Evolutionary conservation across 352 stramenopile species (phyloP), one percentile per base, ranked within the genome.

Genomic region (Thalassiosira sp.): DNA sequence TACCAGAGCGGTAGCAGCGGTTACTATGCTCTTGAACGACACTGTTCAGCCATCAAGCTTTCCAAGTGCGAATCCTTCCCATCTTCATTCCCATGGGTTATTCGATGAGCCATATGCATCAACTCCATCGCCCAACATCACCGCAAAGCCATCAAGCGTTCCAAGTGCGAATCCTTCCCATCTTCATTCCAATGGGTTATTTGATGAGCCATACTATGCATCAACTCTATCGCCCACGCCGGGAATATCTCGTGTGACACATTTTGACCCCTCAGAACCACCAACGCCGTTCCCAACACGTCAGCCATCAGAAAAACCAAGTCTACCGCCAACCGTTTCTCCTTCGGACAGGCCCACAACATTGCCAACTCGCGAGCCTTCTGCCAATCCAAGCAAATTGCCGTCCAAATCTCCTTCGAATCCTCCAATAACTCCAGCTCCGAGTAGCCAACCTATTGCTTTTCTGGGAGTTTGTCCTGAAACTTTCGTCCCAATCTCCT

Each of bases 401-500:
- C n/a, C n/a, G n/a, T n/a, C n/a, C n/a, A n/a, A n/a, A n/a, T 16
- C 20, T 43, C 57, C 59, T 6, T 58, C 59, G 15, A 54, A 15
- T 37, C 16, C 16, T 8, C 57, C 57, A n/a, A 20, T 22, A 25
- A 46, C 58, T 15, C 16, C 24, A 13, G 8, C 13, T 22, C 18
- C 56, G 7, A 45, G 5, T 10, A 10, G 31, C 31, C 31, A 40
- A 10, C 61, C 62, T 15, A 35, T 52, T n/a, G 3, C 18, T 8
- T 72, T 53, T 25, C 35, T 72, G 35, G 61, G 61, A 33, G 61
- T 11, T 11, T 71, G 61, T 31, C 61, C 61, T 22, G 20, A 16
- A 24, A 6, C 25, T 2, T 71, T 62, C 31, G 16, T 24, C 10
- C 45, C 33, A 13, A 18, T 71, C 27, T 27, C 25, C 2, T 53